Evolutionary conservation across 1,284 basidiomycete species (phyloP).

Genomic region (Tilletia caries): DNA sequence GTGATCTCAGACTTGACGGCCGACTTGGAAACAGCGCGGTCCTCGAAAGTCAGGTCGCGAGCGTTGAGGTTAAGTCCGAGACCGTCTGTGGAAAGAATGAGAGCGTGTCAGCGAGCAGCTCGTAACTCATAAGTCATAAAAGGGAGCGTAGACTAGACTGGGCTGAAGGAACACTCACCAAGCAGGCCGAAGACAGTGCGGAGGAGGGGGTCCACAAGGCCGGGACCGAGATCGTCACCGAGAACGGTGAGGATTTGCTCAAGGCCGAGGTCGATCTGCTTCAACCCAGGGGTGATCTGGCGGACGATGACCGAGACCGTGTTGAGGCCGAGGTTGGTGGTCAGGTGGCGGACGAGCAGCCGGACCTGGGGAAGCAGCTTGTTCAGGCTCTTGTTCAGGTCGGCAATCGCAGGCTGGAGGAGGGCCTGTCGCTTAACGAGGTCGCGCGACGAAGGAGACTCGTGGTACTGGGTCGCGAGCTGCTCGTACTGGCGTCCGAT

Average conservation of each 20-base stretch:
- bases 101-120: not conserved
- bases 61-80: not conserved
- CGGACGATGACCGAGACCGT: not conserved
- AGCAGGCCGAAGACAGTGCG: not conserved
- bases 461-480: not conserved
- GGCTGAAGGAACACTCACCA: not conserved
- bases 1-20: not conserved
- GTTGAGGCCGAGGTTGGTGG: not conserved
- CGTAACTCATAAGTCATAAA: no score
- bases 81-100: not conserved
- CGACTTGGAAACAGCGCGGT: not conserved
- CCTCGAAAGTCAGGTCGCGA: not conserved
- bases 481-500: not conserved
- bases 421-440: constrained; percentile 1
- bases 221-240: not conserved
- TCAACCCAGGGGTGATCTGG: not conserved
- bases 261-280: not conserved
- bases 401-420: not conserved
- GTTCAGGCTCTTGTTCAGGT: not conserved
- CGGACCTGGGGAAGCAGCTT: constrained; percentile 1
- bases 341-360: not conserved
- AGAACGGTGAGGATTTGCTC: not conserved
- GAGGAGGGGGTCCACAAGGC: constrained; percentile 1
- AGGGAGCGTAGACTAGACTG: no score
- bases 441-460: not conserved